These are phyloP conservation scores for Leccinum fibrillosum DNA, from an alignment of 768 basidiomycete genomes.

Conservation along the genomic window DNA sequence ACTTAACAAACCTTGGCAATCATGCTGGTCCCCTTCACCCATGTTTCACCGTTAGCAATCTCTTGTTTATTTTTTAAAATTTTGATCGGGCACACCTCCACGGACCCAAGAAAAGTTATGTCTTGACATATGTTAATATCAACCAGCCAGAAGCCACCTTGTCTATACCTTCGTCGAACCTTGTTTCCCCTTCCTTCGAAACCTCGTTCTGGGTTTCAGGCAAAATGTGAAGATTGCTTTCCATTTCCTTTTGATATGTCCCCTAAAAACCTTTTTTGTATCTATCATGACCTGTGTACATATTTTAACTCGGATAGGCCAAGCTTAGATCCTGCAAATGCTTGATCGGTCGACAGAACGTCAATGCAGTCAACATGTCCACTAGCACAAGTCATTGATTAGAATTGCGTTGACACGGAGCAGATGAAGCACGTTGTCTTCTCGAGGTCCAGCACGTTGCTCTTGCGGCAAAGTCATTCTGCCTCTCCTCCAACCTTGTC, in stretches of 20 bases:
- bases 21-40: background rate
- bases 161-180: conserved; percentile 25
- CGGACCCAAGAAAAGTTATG: conserved; percentile 21
- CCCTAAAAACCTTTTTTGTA: conserved; percentile 6
- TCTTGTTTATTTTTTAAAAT: conserved; percentile 30
- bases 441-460: background rate
- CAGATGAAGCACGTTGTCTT: background rate
- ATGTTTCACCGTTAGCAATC: conserved; percentile 2
- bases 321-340: background rate
- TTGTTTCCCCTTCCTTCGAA: conserved; percentile 3
- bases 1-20: background rate
- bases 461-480: background rate
- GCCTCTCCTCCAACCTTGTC: conserved; percentile 3
- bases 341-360: background rate
- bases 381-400: background rate
- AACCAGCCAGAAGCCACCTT: conserved; percentile 15
- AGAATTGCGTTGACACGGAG: background rate
- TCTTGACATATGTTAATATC: conserved; percentile 21
- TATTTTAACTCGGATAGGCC: background rate
- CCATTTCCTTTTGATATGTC: conserved; percentile 19
- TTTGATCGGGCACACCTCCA: conserved; percentile 9
- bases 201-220: conserved; percentile 1
- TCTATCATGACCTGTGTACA: conserved; percentile 21
- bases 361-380: background rate
- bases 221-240: conserved; percentile 19